Percentiles rank a stretch among this genome's conserved stretches.
Evolutionary conservation across 345 rosid genomes (phyloP).

Genomic region (Syzygium oleosum): DNA sequence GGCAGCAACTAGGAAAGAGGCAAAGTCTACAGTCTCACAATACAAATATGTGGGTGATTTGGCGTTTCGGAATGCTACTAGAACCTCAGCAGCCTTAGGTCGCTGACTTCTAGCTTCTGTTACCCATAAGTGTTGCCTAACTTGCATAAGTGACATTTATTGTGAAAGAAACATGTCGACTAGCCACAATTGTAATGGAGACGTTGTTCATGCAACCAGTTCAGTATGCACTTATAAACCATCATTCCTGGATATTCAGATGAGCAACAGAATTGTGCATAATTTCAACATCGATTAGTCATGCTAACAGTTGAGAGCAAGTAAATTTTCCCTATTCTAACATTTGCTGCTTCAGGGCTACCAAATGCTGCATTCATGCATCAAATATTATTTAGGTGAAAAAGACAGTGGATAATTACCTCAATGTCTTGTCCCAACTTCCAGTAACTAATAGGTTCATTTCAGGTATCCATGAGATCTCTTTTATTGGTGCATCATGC

Average conservation of each 20-base stretch:
- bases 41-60: not conserved
- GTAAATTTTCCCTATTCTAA: not conserved
- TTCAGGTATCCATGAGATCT: conserved; percentile 89
- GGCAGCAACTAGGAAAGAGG: not conserved
- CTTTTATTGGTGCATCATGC: conserved; percentile 86
- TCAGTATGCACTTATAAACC: not conserved
- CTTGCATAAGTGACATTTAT: not conserved
- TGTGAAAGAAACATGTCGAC: not conserved
- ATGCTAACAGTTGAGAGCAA: not conserved
- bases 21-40: not conserved
- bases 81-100: not conserved
- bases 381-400: not conserved
- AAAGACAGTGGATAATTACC: conserved; percentile 20
- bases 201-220: not conserved
- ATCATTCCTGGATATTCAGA: not conserved
- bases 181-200: not conserved
- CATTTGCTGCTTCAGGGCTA: not conserved
- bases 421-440: conserved; percentile 95
- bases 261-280: not conserved
- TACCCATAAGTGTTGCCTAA: not conserved
- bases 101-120: not conserved
- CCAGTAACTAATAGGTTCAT: conserved; percentile 81
- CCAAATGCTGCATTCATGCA: not conserved
- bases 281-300: not conserved
- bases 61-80: not conserved